These are phyloP conservation scores for Nissolia schottii DNA, from an alignment of 306 rosid genomes.

Conservation along the genomic window DNA sequence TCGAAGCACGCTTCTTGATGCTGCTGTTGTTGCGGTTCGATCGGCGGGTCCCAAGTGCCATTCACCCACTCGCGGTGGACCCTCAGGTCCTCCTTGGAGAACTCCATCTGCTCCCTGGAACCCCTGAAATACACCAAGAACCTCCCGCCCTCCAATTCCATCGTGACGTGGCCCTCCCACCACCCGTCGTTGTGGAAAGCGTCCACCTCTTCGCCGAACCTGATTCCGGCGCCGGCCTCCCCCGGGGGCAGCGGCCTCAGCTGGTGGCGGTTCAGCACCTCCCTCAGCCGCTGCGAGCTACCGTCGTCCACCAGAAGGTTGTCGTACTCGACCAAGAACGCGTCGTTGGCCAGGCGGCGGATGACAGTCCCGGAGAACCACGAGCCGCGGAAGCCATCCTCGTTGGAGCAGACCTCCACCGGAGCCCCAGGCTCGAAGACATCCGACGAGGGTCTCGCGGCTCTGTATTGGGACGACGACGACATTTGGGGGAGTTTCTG, in stretches of 20 bases:
- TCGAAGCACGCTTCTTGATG: neutral
- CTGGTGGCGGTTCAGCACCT: conserved; percentile 23
- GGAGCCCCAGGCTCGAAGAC: conserved; percentile 33
- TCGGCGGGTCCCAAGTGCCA: conserved; percentile 39
- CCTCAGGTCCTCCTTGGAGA: conserved; percentile 37
- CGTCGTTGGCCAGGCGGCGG: conserved; percentile 22
- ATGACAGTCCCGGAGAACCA: conserved; percentile 38
- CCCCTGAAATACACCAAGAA: conserved; percentile 45
- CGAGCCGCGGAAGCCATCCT: conserved; percentile 60
- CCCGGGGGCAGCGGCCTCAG: conserved; percentile 46
- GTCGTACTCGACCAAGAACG: conserved; percentile 40
- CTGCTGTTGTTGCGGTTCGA: neutral
- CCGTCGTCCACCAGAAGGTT: conserved; percentile 28
- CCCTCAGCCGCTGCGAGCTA: conserved; percentile 23
- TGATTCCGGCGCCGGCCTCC: conserved; percentile 24
- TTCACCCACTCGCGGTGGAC: conserved; percentile 52
- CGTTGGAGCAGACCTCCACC: conserved; percentile 47
- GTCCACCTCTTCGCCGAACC: conserved; percentile 55
- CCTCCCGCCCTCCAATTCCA: conserved; percentile 24
- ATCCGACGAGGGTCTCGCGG: neutral
- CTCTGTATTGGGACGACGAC: conserved; percentile 4
- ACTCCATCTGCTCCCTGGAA: conserved; percentile 45
- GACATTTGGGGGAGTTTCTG: neutral
- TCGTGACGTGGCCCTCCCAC: conserved; percentile 54
- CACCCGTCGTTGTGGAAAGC: conserved; percentile 56